These are phyloP conservation scores for Sphagnum magellanicum DNA, from an alignment of 228 moss, liverwort and hornwort species.

Conservation along the genomic window DNA sequence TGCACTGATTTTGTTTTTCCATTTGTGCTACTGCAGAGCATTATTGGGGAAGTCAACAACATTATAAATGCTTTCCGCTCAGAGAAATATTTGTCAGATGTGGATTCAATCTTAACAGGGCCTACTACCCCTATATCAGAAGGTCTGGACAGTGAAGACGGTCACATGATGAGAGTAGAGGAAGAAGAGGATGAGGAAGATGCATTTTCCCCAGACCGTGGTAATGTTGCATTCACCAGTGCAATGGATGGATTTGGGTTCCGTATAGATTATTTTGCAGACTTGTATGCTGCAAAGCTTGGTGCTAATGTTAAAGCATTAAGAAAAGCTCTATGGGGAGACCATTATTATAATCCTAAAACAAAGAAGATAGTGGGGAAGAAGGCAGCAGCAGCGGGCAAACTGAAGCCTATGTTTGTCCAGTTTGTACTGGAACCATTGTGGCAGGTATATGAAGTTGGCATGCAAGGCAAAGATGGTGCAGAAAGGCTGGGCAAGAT, in stretches of 20 bases:
- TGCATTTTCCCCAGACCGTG: slow-evolving; percentile 85
- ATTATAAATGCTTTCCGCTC: slow-evolving; percentile 89
- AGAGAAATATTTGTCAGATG: slow-evolving; percentile 96
- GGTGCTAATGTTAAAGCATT: slow-evolving; percentile 67
- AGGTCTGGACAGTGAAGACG: slow-evolving; percentile 23
- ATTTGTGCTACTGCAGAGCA: slow-evolving; percentile 37
- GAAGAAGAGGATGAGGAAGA: slow-evolving; percentile 89
- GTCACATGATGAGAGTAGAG: neutral
- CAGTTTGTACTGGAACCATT: slow-evolving; percentile 88
- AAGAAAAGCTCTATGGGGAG: slow-evolving; percentile 84
- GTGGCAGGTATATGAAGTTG: slow-evolving; percentile 92
- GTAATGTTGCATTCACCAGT: slow-evolving; percentile 93
- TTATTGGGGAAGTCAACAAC: slow-evolving; percentile 94
- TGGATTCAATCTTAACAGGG: slow-evolving; percentile 85
- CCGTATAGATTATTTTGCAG: slow-evolving; percentile 78
- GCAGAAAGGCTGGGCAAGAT: slow-evolving; percentile 75
- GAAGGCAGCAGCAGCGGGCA: slow-evolving; percentile 73
- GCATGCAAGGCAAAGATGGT: slow-evolving; percentile 74
- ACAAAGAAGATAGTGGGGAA: slow-evolving; percentile 80
- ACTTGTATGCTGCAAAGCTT: slow-evolving; percentile 78
- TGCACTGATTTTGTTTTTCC: too few species aligned
- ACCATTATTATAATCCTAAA: slow-evolving; percentile 74
- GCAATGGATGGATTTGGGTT: slow-evolving; percentile 93
- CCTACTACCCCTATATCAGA: slow-evolving; percentile 17
- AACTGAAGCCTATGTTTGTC: slow-evolving; percentile 96